Conservation (phyloP, 2,329 filamentous ascomycete genomes). For the Epichloe gansuensis region DNA sequence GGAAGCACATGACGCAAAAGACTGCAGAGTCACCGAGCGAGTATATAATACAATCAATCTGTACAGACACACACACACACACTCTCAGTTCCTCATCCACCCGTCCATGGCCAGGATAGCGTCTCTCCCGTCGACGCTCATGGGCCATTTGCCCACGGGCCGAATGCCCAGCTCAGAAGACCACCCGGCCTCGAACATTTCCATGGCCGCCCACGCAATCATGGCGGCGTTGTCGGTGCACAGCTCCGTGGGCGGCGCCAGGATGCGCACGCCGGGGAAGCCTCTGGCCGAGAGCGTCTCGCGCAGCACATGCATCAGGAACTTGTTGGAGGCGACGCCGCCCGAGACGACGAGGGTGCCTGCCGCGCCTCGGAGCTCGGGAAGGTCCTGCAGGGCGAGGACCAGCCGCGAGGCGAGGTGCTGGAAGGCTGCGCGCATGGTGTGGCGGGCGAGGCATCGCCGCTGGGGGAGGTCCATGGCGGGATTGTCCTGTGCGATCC, state of each 20-base stretch:
- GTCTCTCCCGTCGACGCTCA: constrained; percentile 42
- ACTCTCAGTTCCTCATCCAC: constrained; percentile 23
- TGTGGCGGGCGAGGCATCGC: constrained; percentile 53
- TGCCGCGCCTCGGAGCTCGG: constrained; percentile 17
- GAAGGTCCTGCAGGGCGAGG: constrained; percentile 41
- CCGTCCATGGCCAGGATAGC: constrained; percentile 52
- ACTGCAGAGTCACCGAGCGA: no score
- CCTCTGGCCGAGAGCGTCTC: constrained; percentile 51
- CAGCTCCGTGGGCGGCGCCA: constrained; percentile 61
- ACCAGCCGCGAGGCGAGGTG: constrained; percentile 68
- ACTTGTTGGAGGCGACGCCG: constrained; percentile 78
- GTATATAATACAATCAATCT: not conserved
- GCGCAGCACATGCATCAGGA: constrained; percentile 54
- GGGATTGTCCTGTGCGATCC: constrained; percentile 27
- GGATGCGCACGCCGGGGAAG: constrained; percentile 44
- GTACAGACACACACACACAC: not conserved
- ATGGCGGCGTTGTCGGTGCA: constrained; percentile 97
- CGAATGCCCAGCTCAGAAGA: constrained; percentile 45
- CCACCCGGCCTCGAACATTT: constrained; percentile 80
- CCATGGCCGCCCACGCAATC: constrained; percentile 87
- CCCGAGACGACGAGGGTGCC: constrained; percentile 68
- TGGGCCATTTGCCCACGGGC: constrained; percentile 57
- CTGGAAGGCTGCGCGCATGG: constrained; percentile 75
- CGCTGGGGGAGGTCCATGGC: constrained; percentile 46
- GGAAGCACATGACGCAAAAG: not conserved